phyloP scores from a whole-genome alignment of 495 filamentous ascomycete genomes.

The Aspergillus ellipticus region DNA sequence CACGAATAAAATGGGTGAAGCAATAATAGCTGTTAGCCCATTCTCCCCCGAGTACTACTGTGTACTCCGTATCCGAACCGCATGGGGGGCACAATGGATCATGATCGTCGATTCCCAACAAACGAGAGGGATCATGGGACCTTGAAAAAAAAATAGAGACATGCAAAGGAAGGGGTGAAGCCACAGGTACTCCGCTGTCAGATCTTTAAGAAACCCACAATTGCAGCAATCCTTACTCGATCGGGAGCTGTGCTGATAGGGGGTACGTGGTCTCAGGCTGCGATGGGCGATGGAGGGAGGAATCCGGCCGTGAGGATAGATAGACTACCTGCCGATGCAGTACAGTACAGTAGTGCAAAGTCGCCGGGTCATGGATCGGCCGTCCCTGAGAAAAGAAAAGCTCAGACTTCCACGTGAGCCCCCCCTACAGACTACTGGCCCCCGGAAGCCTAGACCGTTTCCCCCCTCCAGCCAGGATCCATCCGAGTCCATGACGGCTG shows the following conservation, averaged over 20 bases:
- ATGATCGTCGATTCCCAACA: neutral
- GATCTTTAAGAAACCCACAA: conserved; percentile 5
- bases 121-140: conserved; percentile 10
- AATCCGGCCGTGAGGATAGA: neutral
- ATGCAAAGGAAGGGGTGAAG: neutral
- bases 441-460: conserved; percentile 10
- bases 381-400: neutral
- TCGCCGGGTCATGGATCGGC: neutral
- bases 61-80: neutral
- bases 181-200: conserved; percentile 6
- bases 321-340: neutral
- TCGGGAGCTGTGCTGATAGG: neutral
- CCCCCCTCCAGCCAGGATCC: neutral
- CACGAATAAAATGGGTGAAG: neutral
- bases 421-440: neutral
- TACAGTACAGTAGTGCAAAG: neutral
- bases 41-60: neutral
- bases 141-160: conserved; percentile 10
- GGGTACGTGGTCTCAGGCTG: neutral
- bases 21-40: too few relatives aligned
- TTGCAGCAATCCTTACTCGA: conserved; percentile 2
- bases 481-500: too few relatives aligned
- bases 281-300: neutral
- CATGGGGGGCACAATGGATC: neutral
- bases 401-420: conserved; percentile 6